Evolutionary conservation across 78 protist genomes (phyloP), one percentile per base, ranked within the genome.

Genomic region (Chrysochromulina parva): DNA sequence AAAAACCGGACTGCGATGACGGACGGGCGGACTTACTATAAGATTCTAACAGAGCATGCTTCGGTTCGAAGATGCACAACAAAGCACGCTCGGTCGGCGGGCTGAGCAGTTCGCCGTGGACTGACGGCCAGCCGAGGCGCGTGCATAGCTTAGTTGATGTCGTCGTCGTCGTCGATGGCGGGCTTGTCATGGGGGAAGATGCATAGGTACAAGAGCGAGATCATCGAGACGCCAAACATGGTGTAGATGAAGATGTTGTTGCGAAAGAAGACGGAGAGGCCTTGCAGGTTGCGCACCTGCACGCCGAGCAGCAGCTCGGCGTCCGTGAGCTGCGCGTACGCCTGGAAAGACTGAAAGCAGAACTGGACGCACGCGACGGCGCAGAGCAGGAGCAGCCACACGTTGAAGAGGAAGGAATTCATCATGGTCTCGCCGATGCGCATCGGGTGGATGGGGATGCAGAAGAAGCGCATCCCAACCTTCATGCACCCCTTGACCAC

Each of bases 351-450:
- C 85, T 59, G 69, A 47, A 95, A 73, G 88, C 96, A 93, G 82
- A 97, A 97, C 55, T 96, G 98, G 10, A 94, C 55, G 54, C 96
- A 91, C n/a, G 97, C 76, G 54, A 97, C 88, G 69, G 97, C 80
- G 58, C 93, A 89, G n/a, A 95, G 73, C 26, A 95, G 69, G 50
- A 97, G 74, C 47, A 97, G 78, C 86, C 92, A 91, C 47, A 92
- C 74, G 90, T 97, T 97, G 95, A 97, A 97, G 19, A 97, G 85
- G 84, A 97, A 88, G 24, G 98, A 96, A 93, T 96, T 97, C 97
- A 97, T 95, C 93, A 94, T 69, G 55, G 98, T 97, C n/a, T 57
- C 95, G 38, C 95, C 93, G 52, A 89, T 73, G 76, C 82, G 90
- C 97, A 97, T 96, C 81, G 96, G 96, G 90, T 97, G 97, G 91